phyloP scores from a whole-genome alignment of 73 alveolate genomes.

The Tetrahymena thermophila region DNA sequence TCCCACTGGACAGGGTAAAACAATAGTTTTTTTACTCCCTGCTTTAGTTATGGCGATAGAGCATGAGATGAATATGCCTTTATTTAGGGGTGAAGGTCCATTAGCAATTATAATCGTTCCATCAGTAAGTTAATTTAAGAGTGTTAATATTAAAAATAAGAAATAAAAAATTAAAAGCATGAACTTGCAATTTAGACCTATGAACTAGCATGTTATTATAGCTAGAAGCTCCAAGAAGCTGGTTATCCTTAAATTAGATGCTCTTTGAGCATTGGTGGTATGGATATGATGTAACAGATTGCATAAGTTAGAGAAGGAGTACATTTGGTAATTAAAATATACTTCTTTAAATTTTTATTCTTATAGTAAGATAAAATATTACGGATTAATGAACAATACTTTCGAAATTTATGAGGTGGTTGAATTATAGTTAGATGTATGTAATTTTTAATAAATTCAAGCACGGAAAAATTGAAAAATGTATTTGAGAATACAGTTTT shows the following conservation, averaged over 20 bases:
- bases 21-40: slow-evolving; percentile 84
- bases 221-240: slow-evolving; percentile 2
- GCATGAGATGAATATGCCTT: slow-evolving; percentile 30
- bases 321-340: slow-evolving; percentile 17
- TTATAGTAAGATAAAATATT: background rate
- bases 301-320: slow-evolving; percentile 31
- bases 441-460: too few species aligned
- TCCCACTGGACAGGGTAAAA: slow-evolving; percentile 91
- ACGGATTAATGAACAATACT: background rate
- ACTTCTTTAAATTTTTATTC: background rate
- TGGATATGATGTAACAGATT: slow-evolving; percentile 40
- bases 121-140: background rate
- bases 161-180: background rate
- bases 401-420: background rate
- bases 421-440: background rate
- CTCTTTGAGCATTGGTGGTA: slow-evolving; percentile 41
- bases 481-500: too few species aligned
- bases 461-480: background rate
- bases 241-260: slow-evolving; percentile 45
- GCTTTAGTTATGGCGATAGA: slow-evolving; percentile 48
- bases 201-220: slow-evolving; percentile 25
- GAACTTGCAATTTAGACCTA: slow-evolving; percentile 33
- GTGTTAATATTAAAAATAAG: background rate
- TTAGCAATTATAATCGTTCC: slow-evolving; percentile 43
- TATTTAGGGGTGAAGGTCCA: slow-evolving; percentile 52